A percentile compares a stretch with the other conserved stretches of the same genome.
These are phyloP conservation scores for Ophiosphaerella herpotricha DNA, from an alignment of 2,329 filamentous ascomycete genomes.

Conservation along the genomic window DNA sequence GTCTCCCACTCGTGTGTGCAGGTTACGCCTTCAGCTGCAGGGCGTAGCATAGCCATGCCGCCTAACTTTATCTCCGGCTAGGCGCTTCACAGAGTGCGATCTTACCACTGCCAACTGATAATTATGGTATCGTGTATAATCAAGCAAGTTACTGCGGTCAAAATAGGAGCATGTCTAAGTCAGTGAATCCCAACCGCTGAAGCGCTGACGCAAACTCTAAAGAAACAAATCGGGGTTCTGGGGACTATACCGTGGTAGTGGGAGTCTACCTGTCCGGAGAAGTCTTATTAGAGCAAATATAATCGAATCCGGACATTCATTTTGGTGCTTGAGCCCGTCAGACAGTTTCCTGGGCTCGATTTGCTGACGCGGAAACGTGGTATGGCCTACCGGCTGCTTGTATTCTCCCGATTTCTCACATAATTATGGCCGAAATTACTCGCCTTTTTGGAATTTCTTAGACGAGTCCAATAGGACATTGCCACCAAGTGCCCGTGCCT, in stretches of 20 bases:
- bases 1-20: conserved; percentile 7
- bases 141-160: not conserved
- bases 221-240: not conserved
- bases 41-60: conserved; percentile 17
- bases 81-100: conserved; percentile 6
- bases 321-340: conserved; percentile 7
- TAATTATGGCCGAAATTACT: conserved; percentile 3
- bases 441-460: conserved; percentile 2
- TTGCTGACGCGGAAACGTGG: conserved; percentile 31
- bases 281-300: not conserved
- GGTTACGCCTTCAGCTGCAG: conserved; percentile 8
- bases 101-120: not conserved
- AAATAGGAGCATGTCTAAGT: too few species aligned
- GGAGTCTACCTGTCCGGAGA: conserved; percentile 5
- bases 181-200: not conserved
- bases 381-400: conserved; percentile 19
- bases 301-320: conserved; percentile 4
- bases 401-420: conserved; percentile 5
- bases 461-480: conserved; percentile 15
- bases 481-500: conserved; percentile 4
- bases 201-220: not conserved
- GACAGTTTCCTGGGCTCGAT: conserved; percentile 9
- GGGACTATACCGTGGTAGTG: not conserved
- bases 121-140: not conserved
- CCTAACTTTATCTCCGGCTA: conserved; percentile 5